These are phyloP conservation scores for Cochlearia excelsa DNA, from an alignment of 345 rosid species.

Conservation along the genomic window DNA sequence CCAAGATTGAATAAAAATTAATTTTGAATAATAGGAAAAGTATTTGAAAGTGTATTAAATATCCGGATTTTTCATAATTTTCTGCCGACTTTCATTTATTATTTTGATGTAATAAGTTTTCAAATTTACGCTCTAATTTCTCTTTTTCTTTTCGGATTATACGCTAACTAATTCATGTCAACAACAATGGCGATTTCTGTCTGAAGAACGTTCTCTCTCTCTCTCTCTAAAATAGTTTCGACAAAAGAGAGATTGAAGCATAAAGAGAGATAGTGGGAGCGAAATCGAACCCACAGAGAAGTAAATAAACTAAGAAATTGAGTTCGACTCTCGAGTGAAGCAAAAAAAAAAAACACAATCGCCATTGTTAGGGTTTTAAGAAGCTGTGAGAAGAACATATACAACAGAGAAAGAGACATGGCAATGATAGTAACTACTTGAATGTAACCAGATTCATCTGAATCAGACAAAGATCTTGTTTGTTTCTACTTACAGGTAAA, in stretches of 20 bases:
- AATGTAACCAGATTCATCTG: slow-evolving; percentile 15
- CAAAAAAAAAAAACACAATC: slow-evolving; percentile 31
- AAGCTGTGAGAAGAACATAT: slow-evolving; percentile 1
- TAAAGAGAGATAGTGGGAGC: slow-evolving; percentile 37
- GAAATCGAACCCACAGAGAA: slow-evolving; percentile 22
- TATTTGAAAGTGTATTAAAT: no score
- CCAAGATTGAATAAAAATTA: no score
- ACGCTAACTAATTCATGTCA: slow-evolving; percentile 15
- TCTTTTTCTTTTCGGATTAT: background rate
- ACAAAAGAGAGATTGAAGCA: slow-evolving; percentile 11
- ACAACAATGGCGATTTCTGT: slow-evolving; percentile 38
- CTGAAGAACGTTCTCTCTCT: slow-evolving; percentile 31
- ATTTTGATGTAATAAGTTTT: slow-evolving; percentile 10
- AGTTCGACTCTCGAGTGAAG: slow-evolving; percentile 54
- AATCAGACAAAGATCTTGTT: slow-evolving; percentile 44
- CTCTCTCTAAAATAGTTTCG: slow-evolving; percentile 46
- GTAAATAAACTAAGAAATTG: slow-evolving; percentile 16
- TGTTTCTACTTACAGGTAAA: slow-evolving; percentile 37
- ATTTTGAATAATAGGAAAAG: no score
- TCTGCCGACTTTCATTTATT: slow-evolving; percentile 26
- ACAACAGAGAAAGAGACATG: slow-evolving; percentile 13
- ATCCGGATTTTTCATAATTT: slow-evolving; percentile 1
- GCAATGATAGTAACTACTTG: slow-evolving; percentile 38
- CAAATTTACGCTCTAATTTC: background rate
- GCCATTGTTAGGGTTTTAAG: slow-evolving; percentile 45